A percentile compares a stretch with the other conserved stretches of the same genome.
phyloP scores from a whole-genome alignment of 768 basidiomycete genomes.

The Leccinum ochraceum region DNA sequence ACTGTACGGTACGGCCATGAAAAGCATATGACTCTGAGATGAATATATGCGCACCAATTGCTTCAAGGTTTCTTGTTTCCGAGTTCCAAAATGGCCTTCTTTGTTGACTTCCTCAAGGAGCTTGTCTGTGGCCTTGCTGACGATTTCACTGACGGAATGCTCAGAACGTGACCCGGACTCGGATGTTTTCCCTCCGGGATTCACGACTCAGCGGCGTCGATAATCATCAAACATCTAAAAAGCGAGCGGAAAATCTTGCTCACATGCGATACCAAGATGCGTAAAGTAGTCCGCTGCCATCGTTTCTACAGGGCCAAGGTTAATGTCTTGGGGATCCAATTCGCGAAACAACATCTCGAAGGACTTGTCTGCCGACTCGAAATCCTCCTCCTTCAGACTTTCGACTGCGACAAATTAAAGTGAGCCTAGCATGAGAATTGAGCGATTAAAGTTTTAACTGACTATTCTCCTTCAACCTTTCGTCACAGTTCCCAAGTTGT shows the following conservation, averaged over 20 bases:
- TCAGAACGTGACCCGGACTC: neutral
- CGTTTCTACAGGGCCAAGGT: neutral
- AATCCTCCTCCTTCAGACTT: neutral
- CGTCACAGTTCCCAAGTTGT: slow-evolving; percentile 1
- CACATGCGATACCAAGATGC: slow-evolving; percentile 4
- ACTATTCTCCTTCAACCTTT: slow-evolving; percentile 1
- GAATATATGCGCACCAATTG: slow-evolving; percentile 6
- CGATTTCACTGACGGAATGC: neutral
- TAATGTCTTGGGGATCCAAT: neutral
- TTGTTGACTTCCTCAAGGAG: neutral
- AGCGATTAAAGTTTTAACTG: neutral
- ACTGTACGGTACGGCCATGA: neutral
- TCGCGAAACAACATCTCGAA: neutral
- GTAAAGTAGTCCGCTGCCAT: slow-evolving; percentile 6
- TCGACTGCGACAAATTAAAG: slow-evolving; percentile 1
- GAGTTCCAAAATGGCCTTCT: neutral
- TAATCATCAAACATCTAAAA: neutral
- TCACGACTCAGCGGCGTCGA: neutral
- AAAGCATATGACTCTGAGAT: neutral
- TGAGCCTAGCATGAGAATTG: neutral
- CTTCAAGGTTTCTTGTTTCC: neutral
- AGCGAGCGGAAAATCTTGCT: neutral
- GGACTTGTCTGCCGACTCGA: slow-evolving; percentile 2
- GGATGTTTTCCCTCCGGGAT: neutral
- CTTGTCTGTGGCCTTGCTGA: neutral